These are phyloP conservation scores for Coccomyxa sp. DNA, from an alignment of 139 green algal genomes.

Conservation along the genomic window DNA sequence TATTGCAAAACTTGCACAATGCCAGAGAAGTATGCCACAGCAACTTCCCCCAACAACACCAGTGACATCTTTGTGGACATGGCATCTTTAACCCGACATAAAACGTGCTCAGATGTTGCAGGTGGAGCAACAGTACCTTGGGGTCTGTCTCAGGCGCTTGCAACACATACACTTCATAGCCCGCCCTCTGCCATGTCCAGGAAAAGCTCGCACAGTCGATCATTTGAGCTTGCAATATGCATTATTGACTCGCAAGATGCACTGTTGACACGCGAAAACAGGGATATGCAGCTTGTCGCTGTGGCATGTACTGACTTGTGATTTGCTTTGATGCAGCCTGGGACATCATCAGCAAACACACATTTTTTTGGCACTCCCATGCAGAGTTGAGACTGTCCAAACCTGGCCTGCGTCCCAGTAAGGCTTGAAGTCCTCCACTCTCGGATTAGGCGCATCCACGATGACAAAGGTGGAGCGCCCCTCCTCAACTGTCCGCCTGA, in stretches of 20 bases:
- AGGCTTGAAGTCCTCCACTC: slow-evolving; percentile 40
- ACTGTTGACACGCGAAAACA: background rate
- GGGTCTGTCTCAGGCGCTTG: slow-evolving; percentile 36
- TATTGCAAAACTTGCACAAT: no score
- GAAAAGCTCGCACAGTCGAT: background rate
- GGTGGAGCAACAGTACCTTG: background rate
- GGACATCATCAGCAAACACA: background rate
- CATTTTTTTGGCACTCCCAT: background rate
- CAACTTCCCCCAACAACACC: no score
- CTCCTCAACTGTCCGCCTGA: slow-evolving; percentile 57
- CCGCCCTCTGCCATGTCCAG: slow-evolving; percentile 24
- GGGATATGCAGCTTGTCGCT: background rate
- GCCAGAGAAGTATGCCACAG: no score
- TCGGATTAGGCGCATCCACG: slow-evolving; percentile 56
- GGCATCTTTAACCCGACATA: background rate
- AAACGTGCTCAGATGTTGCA: background rate
- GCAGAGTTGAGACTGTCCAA: background rate
- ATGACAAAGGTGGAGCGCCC: slow-evolving; percentile 63
- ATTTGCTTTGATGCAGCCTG: background rate
- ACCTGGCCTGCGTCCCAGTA: slow-evolving; percentile 52
- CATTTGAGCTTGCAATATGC: background rate
- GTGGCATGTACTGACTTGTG: background rate
- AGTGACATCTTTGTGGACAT: background rate
- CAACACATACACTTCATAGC: slow-evolving; percentile 57
- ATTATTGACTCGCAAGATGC: no score